These are phyloP conservation scores for Mortierella antarctica DNA, from an alignment of 192 early-diverging fungal species.

Conservation along the genomic window DNA sequence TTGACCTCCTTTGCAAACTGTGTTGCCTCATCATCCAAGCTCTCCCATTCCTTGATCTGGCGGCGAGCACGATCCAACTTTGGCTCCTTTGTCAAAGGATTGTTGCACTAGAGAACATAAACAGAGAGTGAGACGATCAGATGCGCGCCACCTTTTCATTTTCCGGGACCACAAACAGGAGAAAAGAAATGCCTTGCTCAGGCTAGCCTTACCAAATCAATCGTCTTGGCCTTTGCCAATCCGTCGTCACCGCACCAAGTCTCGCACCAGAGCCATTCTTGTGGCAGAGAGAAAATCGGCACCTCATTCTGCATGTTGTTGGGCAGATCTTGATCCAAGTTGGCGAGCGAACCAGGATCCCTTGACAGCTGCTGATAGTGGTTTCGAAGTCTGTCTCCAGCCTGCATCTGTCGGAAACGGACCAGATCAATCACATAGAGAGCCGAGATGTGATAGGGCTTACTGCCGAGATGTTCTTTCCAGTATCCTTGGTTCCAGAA, in stretches of 20 bases:
- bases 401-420: constrained; percentile 91
- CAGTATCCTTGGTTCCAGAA: constrained; percentile 99
- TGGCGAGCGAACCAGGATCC: constrained; percentile 91
- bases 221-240: constrained; percentile 91
- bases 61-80: constrained; percentile 94
- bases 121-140: not conserved
- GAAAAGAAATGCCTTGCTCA: not conserved
- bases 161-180: not conserved
- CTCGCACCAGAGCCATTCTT: constrained; percentile 99
- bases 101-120: constrained; percentile 83
- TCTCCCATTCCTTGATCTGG: constrained; percentile 94
- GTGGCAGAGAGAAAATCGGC: constrained; percentile 92
- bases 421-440: constrained; percentile 96
- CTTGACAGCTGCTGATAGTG: constrained; percentile 93
- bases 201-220: constrained; percentile 82
- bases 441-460: constrained; percentile 96
- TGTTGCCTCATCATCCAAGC: constrained; percentile 79
- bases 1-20: constrained; percentile 54
- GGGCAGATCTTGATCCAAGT: constrained; percentile 98
- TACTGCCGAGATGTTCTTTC: constrained; percentile 85
- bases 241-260: constrained; percentile 96
- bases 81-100: constrained; percentile 98
- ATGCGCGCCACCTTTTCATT: not conserved
- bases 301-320: constrained; percentile 96
- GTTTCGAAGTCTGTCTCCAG: constrained; percentile 91